Evolutionary conservation across 305 asterid species (phyloP).

Genomic region (Ajuga reptans): DNA sequence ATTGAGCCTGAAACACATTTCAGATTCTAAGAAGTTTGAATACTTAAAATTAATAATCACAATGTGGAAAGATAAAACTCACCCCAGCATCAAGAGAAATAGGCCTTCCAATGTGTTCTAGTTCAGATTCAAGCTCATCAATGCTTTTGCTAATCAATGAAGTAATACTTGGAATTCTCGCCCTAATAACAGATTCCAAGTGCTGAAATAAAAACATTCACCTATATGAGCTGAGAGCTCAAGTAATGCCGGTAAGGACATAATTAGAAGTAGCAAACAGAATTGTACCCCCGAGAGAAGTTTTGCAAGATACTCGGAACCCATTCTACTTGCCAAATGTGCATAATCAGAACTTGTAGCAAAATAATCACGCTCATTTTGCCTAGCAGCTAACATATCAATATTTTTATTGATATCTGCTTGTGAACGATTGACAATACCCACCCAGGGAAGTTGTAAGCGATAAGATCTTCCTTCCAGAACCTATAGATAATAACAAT

Average conservation of each 20-base stretch:
- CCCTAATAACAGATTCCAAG: constrained; percentile 73
- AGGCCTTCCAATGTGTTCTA: constrained; percentile 90
- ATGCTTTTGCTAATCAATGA: constrained; percentile 77
- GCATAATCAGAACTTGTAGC: constrained; percentile 83
- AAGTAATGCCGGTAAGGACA: constrained; percentile 15
- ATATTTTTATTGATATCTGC: constrained; percentile 77
- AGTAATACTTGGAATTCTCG: constrained; percentile 82
- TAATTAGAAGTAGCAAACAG: constrained; percentile 13
- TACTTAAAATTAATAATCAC: constrained; percentile 13
- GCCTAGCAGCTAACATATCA: constrained; percentile 71
- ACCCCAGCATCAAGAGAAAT: constrained; percentile 90
- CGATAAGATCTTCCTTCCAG: constrained; percentile 88
- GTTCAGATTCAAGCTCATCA: constrained; percentile 89
- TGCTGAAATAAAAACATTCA: constrained; percentile 52
- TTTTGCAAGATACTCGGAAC: constrained; percentile 90
- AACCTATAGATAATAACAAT: constrained; percentile 44
- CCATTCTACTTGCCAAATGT: constrained; percentile 87
- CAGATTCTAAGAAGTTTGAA: constrained; percentile 11
- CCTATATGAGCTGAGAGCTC: constrained; percentile 19
- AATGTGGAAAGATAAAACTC: constrained; percentile 27
- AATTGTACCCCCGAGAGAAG: constrained; percentile 72
- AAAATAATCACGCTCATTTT: constrained; percentile 79
- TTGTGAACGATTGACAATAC: constrained; percentile 86
- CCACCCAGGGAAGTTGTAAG: constrained; percentile 91
- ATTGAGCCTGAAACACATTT: constrained; percentile 61